Base-by-base conservation (phyloP, 192 early-diverging fungal species). In the Umbelopsis isabellina region DNA sequence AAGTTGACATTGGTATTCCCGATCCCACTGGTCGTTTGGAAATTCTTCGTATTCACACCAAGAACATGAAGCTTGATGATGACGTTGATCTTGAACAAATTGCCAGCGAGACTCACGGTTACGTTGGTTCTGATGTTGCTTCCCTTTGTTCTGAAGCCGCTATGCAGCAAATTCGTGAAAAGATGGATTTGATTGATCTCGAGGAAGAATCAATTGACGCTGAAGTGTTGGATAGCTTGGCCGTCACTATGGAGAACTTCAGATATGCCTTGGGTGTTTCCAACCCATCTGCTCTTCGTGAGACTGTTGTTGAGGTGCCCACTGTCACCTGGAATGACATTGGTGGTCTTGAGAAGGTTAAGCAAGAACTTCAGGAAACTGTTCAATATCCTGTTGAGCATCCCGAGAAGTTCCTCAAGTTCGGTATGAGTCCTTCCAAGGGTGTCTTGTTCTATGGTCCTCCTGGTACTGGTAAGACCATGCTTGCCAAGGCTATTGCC, bases 91-190 rank as follows among this genome's bases (percentile, higher is more conserved):
- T 99, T 58, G 96, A 98, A 78, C 92, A 95, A 80, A 95, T 99
- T 72, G 97, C 97, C 25, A 84, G 94, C 4, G 96, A 99, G 79
- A 98, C 97, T 21, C 97, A 98, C 76, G 97, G 97, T 68, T 95
- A 92, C 80, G 97, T 98, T 58, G 97, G 97, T 72, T 93, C 97
- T 41, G 97, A 99, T 85, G 83, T 98, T 72, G 97, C 97, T 22
- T 94, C 95, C 12, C 88, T 99, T 74, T 98, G 97, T 81, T 98
- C 97, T 13, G 97, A 98, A 83, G 97, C 97, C 16, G 97, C 97
- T 37, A 98, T 98, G 95, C 97, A 98, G 83, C 97, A 98, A 83
- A 99, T 98, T 72, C 94, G 97, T 73, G 97, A 96, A 77, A 99
- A 98, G 89, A 98, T 98, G 97, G 97, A 99, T 68, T 82, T 91